Evolutionary conservation across 352 stramenopile genomes (phyloP).

Genomic region (Pythium myriotylum): DNA sequence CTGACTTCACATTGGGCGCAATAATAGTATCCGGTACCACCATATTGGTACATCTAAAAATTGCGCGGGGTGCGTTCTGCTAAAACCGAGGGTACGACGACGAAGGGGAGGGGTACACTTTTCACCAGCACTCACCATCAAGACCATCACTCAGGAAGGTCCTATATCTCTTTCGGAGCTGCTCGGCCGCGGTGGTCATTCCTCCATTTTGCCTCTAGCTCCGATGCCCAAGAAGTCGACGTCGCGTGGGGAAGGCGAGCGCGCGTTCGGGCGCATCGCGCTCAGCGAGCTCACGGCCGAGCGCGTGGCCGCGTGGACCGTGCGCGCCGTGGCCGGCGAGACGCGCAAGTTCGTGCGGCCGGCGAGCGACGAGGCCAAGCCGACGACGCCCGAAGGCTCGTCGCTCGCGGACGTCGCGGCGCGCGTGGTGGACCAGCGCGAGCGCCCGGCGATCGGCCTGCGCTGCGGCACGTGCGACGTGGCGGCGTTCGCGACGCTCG

Average conservation of each 20-base stretch:
- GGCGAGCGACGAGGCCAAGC: neutral
- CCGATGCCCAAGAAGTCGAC: slow-evolving; percentile 28
- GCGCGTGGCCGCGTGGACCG: slow-evolving; percentile 54
- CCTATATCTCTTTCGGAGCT: slow-evolving; percentile 17
- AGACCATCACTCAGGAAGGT: slow-evolving; percentile 8
- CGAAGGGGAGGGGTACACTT: slow-evolving; percentile 10
- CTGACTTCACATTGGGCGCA: neutral
- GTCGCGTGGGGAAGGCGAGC: slow-evolving; percentile 27
- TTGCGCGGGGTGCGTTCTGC: neutral
- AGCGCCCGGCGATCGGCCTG: slow-evolving; percentile 47
- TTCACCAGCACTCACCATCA: slow-evolving; percentile 25
- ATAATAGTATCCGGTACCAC: neutral
- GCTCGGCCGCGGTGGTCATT: neutral
- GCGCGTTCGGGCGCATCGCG: slow-evolving; percentile 62
- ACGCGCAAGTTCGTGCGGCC: slow-evolving; percentile 47
- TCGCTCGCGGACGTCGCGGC: slow-evolving; percentile 32
- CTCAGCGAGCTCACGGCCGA: slow-evolving; percentile 56
- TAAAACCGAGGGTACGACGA: too few species aligned
- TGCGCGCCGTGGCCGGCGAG: slow-evolving; percentile 62
- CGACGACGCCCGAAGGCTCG: slow-evolving; percentile 1
- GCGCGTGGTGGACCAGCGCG: slow-evolving; percentile 37
- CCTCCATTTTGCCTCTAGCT: neutral
- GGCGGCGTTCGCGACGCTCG: slow-evolving; percentile 59
- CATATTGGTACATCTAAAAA: neutral
- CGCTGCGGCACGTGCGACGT: slow-evolving; percentile 81